Evolutionary conservation across 176 grass and related monocot species (phyloP).

Genomic region (Puccinellia tenuiflora): DNA sequence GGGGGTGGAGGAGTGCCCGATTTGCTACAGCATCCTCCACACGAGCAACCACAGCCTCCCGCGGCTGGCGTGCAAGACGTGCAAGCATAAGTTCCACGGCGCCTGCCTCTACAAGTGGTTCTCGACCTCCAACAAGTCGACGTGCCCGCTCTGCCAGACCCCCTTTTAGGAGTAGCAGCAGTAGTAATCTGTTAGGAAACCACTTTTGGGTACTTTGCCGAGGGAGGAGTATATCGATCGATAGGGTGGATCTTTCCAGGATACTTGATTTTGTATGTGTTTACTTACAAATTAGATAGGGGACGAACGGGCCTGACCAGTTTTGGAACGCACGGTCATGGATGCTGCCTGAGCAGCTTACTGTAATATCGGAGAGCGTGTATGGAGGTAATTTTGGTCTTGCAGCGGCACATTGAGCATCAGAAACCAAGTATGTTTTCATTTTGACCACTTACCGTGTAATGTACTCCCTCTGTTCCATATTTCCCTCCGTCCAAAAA

Average conservation of each 20-base stretch:
- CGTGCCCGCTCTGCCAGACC: constrained; percentile 88
- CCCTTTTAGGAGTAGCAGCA: constrained; percentile 47
- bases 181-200: background rate
- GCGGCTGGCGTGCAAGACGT: constrained; percentile 86
- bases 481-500: too few species aligned
- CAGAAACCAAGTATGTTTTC: background rate
- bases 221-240: background rate
- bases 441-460: too few species aligned
- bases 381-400: background rate
- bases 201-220: background rate
- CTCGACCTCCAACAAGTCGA: constrained; percentile 96
- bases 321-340: background rate
- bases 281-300: background rate
- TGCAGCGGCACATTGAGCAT: background rate
- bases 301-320: background rate
- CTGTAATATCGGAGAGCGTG: background rate
- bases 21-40: constrained; percentile 95
- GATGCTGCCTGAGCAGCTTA: background rate
- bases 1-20: constrained; percentile 92
- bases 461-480: too few species aligned
- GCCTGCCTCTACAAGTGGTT: constrained; percentile 99
- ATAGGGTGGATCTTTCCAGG: background rate
- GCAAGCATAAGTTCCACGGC: constrained; percentile 91
- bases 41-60: constrained; percentile 90
- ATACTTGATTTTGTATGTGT: background rate